Conservation (phyloP, 2,329 filamentous ascomycete species). For the Blastomyces parvus region DNA sequence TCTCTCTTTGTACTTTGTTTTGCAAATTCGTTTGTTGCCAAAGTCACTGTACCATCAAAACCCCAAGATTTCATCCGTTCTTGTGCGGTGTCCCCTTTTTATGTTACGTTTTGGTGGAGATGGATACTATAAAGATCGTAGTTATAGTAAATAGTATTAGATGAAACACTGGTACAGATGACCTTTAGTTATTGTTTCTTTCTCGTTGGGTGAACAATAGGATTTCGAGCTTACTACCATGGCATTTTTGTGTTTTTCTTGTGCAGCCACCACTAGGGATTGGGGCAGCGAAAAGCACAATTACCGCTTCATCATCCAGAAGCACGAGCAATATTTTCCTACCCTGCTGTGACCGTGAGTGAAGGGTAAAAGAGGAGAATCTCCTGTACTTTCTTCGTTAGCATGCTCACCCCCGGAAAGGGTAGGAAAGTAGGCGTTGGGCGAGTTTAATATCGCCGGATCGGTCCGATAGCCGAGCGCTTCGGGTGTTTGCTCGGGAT, state of each 20-base stretch:
- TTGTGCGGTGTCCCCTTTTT: neutral
- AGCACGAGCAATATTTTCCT: neutral
- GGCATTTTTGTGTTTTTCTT: neutral
- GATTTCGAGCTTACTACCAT: neutral
- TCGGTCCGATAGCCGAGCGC: neutral
- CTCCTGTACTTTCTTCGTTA: neutral
- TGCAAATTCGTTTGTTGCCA: too few relatives aligned
- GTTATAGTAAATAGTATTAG: neutral
- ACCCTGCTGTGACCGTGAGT: neutral
- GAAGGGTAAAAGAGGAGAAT: neutral
- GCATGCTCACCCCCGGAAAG: neutral
- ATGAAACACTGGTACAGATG: neutral
- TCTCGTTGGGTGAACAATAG: neutral
- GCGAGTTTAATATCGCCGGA: too few relatives aligned
- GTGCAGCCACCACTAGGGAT: too few relatives aligned
- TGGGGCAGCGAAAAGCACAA: too few relatives aligned
- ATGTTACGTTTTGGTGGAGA: neutral
- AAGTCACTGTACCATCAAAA: neutral
- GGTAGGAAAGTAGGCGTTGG: too few relatives aligned
- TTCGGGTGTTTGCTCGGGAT: neutral
- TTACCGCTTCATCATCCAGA: neutral
- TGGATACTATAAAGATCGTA: neutral
- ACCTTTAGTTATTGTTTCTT: neutral
- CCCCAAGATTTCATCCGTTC: neutral
- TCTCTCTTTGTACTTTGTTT: neutral